A percentile compares a stretch with the other conserved stretches of the same genome.
These are phyloP conservation scores for Verticillium nonalfalfae DNA, from an alignment of 2,329 filamentous ascomycete genomes.

Conservation along the genomic window DNA sequence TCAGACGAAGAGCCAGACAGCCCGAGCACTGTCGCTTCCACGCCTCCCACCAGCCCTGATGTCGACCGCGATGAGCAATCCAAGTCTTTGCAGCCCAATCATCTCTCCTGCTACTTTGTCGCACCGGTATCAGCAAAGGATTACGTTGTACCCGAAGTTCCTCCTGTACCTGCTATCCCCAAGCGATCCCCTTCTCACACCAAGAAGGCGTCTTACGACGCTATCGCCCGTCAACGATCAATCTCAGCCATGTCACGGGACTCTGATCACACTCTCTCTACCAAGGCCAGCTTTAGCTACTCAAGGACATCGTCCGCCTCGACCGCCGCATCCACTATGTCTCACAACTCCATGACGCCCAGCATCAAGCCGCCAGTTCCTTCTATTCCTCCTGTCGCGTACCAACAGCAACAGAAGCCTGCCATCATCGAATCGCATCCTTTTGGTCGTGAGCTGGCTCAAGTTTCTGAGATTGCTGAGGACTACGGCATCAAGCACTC, in stretches of 20 bases:
- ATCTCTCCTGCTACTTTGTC: slow-evolving; percentile 61
- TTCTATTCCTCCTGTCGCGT: slow-evolving; percentile 22
- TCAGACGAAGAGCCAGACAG: slow-evolving; percentile 69
- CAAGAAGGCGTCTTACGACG: slow-evolving; percentile 73
- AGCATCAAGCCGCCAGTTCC: slow-evolving; percentile 21
- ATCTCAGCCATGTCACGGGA: slow-evolving; percentile 52
- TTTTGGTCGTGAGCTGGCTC: slow-evolving; percentile 83
- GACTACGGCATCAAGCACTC: slow-evolving; percentile 64
- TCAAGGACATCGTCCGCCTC: slow-evolving; percentile 53
- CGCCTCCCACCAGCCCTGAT: slow-evolving; percentile 64
- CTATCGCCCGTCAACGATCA: slow-evolving; percentile 61
- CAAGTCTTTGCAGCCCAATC: slow-evolving; percentile 53
- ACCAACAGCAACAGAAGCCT: slow-evolving; percentile 26
- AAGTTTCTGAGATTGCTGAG: slow-evolving; percentile 89
- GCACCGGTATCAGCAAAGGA: slow-evolving; percentile 40
- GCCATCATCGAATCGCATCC: slow-evolving; percentile 47
- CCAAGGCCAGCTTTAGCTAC: slow-evolving; percentile 49
- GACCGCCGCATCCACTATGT: slow-evolving; percentile 42
- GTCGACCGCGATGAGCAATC: slow-evolving; percentile 45
- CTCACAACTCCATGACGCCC: slow-evolving; percentile 25
- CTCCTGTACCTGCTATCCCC: slow-evolving; percentile 62
- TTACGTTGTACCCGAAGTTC: slow-evolving; percentile 33
- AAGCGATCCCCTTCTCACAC: slow-evolving; percentile 79
- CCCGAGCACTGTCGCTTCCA: slow-evolving; percentile 45
- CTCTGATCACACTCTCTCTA: slow-evolving; percentile 45